These are phyloP conservation scores for Podaxis mareebaensis DNA, from an alignment of 768 basidiomycete species.

Conservation along the genomic window DNA sequence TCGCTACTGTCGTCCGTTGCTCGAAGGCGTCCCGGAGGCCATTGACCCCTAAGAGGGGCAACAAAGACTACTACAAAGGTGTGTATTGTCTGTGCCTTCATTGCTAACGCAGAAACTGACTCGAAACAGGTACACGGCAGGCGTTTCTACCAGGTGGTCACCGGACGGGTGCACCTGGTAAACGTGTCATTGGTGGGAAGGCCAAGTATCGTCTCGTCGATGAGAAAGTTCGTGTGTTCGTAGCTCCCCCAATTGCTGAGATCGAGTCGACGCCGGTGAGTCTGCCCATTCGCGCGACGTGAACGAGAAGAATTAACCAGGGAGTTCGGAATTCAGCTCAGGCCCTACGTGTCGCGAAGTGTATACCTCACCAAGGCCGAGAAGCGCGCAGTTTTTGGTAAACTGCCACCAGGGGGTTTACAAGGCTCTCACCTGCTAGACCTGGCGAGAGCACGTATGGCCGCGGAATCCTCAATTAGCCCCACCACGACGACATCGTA, in stretches of 20 bases:
- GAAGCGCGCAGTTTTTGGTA: conserved; percentile 37
- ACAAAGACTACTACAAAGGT: conserved; percentile 99
- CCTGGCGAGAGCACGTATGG: background rate
- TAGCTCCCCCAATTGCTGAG: conserved; percentile 73
- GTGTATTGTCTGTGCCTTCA: conserved; percentile 13
- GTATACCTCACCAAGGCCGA: conserved; percentile 40
- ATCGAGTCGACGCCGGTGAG: conserved; percentile 60
- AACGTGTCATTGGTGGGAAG: conserved; percentile 75
- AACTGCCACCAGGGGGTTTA: conserved; percentile 19
- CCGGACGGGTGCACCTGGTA: conserved; percentile 87
- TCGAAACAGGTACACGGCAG: conserved; percentile 70
- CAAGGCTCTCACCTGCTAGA: background rate
- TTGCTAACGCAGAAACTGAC: background rate
- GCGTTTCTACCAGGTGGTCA: conserved; percentile 81
- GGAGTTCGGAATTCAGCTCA: conserved; percentile 44
- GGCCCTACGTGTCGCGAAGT: conserved; percentile 62
- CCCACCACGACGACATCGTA: background rate
- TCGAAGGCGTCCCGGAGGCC: conserved; percentile 86
- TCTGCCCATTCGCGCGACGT: conserved; percentile 11
- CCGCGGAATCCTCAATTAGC: conserved; percentile 1
- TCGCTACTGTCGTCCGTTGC: conserved; percentile 63
- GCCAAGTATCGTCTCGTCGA: conserved; percentile 82
- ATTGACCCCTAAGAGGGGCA: conserved; percentile 82
- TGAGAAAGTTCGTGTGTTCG: conserved; percentile 79
- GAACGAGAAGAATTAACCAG: background rate